Evolutionary conservation across 371 early-diverging fungal genomes (phyloP).

Genomic region (Saksenaea vasiformis): DNA sequence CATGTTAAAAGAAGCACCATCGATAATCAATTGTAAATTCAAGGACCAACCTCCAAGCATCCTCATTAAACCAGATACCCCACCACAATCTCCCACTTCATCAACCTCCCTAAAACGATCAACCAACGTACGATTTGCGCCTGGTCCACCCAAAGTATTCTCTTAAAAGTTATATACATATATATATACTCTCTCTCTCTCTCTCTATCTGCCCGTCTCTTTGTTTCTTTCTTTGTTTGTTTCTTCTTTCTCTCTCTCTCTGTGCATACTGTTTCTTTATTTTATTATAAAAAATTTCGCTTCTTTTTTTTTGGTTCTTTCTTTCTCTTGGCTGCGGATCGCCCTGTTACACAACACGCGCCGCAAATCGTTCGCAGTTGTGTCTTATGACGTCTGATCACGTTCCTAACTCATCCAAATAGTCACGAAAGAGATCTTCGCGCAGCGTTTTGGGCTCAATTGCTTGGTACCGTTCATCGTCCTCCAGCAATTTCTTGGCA

Average conservation of each 20-base stretch:
- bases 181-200: not conserved
- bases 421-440: conserved; percentile 67
- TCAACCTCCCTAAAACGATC: conserved; percentile 1
- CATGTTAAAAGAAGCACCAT: conserved; percentile 28
- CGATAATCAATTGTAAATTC: conserved; percentile 12
- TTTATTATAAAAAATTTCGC: no score
- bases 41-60: conserved; percentile 18
- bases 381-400: conserved; percentile 1
- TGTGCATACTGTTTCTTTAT: no score
- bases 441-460: conserved; percentile 54
- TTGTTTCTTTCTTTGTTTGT: not conserved
- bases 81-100: conserved; percentile 7
- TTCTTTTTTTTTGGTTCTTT: not conserved
- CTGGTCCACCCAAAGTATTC: conserved; percentile 40
- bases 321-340: conserved; percentile 4
- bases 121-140: conserved; percentile 32
- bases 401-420: conserved; percentile 32
- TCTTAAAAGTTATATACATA: conserved; percentile 5
- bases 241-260: not conserved
- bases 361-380: not conserved
- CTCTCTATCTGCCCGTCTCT: not conserved
- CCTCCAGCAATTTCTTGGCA: conserved; percentile 54
- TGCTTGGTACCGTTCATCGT: conserved; percentile 58
- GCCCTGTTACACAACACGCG: conserved; percentile 6
- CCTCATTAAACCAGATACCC: conserved; percentile 17